Evolutionary conservation across 495 filamentous ascomycete species (phyloP).

Genomic region (Barbatosphaeria neglecta): DNA sequence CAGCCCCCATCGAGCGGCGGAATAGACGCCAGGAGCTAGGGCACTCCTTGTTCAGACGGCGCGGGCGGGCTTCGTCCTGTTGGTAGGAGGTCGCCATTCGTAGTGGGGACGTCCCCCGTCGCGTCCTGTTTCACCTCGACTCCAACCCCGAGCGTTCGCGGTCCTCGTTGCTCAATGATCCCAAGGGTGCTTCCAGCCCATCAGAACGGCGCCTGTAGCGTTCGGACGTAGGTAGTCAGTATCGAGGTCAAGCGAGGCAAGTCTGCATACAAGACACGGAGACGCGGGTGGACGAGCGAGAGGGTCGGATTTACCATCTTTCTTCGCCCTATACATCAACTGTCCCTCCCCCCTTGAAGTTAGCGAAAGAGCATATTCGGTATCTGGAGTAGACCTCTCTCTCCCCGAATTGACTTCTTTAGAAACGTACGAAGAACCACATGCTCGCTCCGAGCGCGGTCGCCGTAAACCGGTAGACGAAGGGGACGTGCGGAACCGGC

Average conservation of each 20-base stretch:
- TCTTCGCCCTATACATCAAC: conserved; percentile 92
- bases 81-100: background rate
- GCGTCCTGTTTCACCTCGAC: background rate
- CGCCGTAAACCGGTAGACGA: conserved; percentile 71
- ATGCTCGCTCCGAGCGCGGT: conserved; percentile 86
- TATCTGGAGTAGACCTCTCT: too few species aligned
- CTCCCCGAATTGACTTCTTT: background rate
- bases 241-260: too few species aligned
- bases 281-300: background rate
- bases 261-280: too few species aligned
- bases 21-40: too few species aligned
- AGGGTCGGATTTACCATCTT: conserved; percentile 51
- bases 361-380: background rate
- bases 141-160: background rate
- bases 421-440: conserved; percentile 88
- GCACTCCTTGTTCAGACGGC: too few species aligned
- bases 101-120: background rate
- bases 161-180: conserved; percentile 57
- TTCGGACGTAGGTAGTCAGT: conserved; percentile 15
- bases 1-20: too few species aligned
- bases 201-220: conserved; percentile 49
- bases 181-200: conserved; percentile 98
- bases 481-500: conserved; percentile 59
- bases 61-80: too few species aligned
- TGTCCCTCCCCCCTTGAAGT: conserved; percentile 17